These are phyloP conservation scores for Elongisporangium prolatum DNA, from an alignment of 352 stramenopile genomes.

Conservation along the genomic window DNA sequence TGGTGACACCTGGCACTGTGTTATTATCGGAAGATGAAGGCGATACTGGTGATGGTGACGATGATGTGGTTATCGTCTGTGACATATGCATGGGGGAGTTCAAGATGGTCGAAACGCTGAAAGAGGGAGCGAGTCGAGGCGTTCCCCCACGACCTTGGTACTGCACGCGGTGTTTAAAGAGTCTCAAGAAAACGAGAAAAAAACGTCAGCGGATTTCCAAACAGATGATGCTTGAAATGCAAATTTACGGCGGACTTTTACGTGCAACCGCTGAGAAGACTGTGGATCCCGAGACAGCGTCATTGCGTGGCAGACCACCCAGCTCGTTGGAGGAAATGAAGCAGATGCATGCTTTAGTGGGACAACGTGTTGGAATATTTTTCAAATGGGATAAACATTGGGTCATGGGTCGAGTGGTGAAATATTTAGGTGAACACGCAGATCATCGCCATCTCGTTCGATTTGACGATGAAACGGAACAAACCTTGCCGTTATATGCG, in stretches of 20 bases:
- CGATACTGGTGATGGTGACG: conserved; percentile 36
- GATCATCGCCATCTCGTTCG: conserved; percentile 53
- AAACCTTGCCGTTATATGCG: conserved; percentile 56
- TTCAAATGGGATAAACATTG: conserved; percentile 78
- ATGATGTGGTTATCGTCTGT: conserved; percentile 58
- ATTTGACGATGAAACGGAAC: conserved; percentile 67
- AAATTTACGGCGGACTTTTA: conserved; percentile 65
- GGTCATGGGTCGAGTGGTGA: conserved; percentile 60
- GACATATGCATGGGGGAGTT: conserved; percentile 76
- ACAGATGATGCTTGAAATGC: conserved; percentile 84
- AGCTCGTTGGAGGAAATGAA: conserved; percentile 39
- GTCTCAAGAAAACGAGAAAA: conserved; percentile 74
- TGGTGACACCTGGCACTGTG: background rate
- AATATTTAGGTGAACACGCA: conserved; percentile 48
- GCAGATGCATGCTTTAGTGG: conserved; percentile 54
- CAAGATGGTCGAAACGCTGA: conserved; percentile 55
- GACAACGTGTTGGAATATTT: conserved; percentile 61
- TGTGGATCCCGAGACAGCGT: conserved; percentile 34
- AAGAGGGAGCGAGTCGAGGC: conserved; percentile 4
- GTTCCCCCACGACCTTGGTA: conserved; percentile 70
- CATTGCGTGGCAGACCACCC: conserved; percentile 43
- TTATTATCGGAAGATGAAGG: conserved; percentile 24
- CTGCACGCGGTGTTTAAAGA: conserved; percentile 53
- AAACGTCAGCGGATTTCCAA: conserved; percentile 78
- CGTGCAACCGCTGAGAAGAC: conserved; percentile 63